These are phyloP conservation scores for Medakamo hakoo DNA, from an alignment of 139 green algal genomes.

Conservation along the genomic window DNA sequence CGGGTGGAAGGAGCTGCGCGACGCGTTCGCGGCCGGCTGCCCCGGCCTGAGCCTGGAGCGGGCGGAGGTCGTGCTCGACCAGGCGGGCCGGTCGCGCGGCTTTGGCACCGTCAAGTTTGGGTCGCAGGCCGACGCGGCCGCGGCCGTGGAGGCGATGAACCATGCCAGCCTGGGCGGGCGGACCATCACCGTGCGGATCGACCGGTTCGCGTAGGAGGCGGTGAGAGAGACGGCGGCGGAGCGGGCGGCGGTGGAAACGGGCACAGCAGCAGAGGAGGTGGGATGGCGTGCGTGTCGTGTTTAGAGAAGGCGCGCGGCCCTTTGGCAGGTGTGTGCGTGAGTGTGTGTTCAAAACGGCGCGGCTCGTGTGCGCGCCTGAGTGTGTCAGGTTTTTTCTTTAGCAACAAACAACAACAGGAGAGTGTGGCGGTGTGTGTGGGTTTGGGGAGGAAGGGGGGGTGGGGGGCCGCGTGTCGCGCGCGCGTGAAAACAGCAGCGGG, in stretches of 20 bases:
- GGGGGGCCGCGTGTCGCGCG: too few species aligned
- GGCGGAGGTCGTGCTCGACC: slow-evolving; percentile 69
- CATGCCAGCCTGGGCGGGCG: slow-evolving; percentile 63
- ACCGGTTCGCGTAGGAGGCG: slow-evolving; percentile 48
- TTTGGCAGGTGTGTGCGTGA: too few species aligned
- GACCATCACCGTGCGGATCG: slow-evolving; percentile 63
- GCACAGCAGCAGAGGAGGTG: too few species aligned
- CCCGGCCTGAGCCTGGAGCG: slow-evolving; percentile 49
- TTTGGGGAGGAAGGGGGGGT: too few species aligned
- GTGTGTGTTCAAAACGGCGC: too few species aligned
- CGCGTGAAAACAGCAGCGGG: too few species aligned
- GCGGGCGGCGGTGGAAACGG: background rate
- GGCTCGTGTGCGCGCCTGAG: too few species aligned
- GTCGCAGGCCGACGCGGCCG: slow-evolving; percentile 38
- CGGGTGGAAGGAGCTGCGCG: slow-evolving; percentile 75
- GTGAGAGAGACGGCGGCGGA: background rate
- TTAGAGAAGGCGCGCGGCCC: too few species aligned
- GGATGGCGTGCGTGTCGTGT: too few species aligned
- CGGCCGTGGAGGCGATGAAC: slow-evolving; percentile 56
- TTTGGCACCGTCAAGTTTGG: slow-evolving; percentile 73
- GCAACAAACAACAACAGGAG: too few species aligned
- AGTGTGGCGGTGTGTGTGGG: too few species aligned
- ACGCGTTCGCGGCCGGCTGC: slow-evolving; percentile 39
- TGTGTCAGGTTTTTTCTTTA: background rate
- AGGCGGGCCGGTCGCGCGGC: slow-evolving; percentile 51